phyloP scores from a whole-genome alignment of 345 rosid genomes.

The Toxicodendron radicans region DNA sequence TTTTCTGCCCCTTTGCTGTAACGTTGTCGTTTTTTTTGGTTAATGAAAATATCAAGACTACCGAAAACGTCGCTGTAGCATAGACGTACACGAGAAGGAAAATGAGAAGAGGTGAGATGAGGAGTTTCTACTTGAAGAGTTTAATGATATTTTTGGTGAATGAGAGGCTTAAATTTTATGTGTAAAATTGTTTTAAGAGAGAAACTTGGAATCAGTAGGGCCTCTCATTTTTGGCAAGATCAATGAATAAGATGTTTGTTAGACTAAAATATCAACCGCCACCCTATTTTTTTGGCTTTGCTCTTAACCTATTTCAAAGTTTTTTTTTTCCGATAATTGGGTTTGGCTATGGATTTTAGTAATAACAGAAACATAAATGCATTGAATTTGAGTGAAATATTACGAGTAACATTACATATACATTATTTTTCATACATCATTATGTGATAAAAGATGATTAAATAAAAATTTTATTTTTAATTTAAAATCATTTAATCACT shows the following conservation, averaged over 20 bases:
- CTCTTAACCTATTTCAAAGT: neutral
- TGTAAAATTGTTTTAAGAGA: neutral
- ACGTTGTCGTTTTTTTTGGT: neutral
- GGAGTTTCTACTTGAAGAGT: neutral
- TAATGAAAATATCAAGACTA: neutral
- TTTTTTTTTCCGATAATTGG: no score
- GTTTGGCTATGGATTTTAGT: no score
- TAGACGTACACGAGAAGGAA: conserved; percentile 32
- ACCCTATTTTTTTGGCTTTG: conserved; percentile 12
- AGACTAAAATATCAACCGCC: conserved; percentile 5
- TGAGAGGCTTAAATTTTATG: neutral
- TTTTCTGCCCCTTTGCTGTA: conserved; percentile 4
- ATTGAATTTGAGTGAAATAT: no score
- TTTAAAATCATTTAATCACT: no score
- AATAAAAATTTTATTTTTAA: no score
- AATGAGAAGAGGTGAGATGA: conserved; percentile 3
- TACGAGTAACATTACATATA: no score
- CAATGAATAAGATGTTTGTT: neutral
- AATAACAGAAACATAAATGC: no score
- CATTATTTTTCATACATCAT: no score
- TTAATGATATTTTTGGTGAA: neutral
- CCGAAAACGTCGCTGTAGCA: conserved; percentile 26
- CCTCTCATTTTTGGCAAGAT: conserved; percentile 19
- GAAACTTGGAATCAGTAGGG: conserved; percentile 18
- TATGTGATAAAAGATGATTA: no score